Evolutionary conservation across 345 rosid species (phyloP).

Genomic region (Abelmoschus esculentus): DNA sequence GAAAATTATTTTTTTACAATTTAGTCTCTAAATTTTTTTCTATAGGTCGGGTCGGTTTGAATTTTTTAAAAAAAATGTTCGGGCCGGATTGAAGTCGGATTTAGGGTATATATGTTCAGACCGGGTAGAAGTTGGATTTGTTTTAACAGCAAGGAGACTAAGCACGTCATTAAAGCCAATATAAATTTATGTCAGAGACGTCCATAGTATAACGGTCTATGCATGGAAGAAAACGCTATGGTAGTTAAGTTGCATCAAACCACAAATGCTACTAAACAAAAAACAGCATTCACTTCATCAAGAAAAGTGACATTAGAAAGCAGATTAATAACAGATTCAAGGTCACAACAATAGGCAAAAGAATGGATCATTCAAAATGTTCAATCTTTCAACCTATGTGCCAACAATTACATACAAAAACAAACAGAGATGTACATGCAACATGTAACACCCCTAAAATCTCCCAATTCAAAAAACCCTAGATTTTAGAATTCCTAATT

Average conservation of each 20-base stretch:
- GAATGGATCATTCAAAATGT: constrained; percentile 2
- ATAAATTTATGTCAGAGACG: constrained; percentile 2
- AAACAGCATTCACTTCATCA: neutral
- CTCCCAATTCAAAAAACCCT: too few species aligned
- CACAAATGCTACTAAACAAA: neutral
- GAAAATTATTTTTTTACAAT: too few species aligned
- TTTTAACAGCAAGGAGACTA: constrained; percentile 57
- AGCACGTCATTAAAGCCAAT: constrained; percentile 9
- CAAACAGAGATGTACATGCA: neutral
- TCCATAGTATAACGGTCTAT: neutral
- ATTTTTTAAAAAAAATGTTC: too few species aligned
- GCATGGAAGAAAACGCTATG: neutral
- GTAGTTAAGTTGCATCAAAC: neutral
- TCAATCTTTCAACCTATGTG: neutral
- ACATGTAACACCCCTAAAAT: too few species aligned
- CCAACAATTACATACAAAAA: neutral
- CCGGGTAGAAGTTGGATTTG: constrained; percentile 90
- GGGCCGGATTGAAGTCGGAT: too few species aligned
- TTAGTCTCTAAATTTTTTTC: too few species aligned
- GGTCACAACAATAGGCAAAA: neutral
- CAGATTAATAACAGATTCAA: neutral
- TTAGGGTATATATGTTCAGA: constrained; percentile 61
- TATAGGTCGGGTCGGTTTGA: too few species aligned
- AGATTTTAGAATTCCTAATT: too few species aligned
- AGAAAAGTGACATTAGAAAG: neutral